These are phyloP conservation scores for Fusarium solani-melongenae DNA, from an alignment of 2,329 filamentous ascomycete genomes.

Conservation along the genomic window DNA sequence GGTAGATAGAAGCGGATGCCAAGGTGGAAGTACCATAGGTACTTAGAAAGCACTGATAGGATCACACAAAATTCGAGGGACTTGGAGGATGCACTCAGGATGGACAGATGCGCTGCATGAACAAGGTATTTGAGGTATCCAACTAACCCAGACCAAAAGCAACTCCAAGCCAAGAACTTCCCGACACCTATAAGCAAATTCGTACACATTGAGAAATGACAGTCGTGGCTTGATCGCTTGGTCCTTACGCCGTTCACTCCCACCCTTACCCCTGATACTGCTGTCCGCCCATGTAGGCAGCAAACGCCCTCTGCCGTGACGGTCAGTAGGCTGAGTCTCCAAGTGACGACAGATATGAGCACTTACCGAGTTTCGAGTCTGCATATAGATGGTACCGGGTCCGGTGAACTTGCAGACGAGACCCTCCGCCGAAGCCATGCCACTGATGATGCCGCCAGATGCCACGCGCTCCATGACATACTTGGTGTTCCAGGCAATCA, in stretches of 20 bases:
- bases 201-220: not conserved
- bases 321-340: constrained; percentile 15
- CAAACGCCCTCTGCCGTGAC: constrained; percentile 59
- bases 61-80: not conserved
- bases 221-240: not conserved
- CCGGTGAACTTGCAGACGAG: constrained; percentile 94
- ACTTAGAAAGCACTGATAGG: too few species aligned
- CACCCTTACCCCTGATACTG: constrained; percentile 45
- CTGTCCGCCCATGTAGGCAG: constrained; percentile 63
- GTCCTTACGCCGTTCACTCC: not conserved
- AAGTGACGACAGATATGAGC: constrained; percentile 20
- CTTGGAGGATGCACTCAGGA: not conserved
- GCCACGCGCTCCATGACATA: constrained; percentile 91
- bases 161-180: constrained; percentile 17
- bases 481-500: constrained; percentile 97
- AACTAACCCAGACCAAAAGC: not conserved
- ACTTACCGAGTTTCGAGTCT: constrained; percentile 85
- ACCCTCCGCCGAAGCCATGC: constrained; percentile 83
- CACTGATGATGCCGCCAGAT: constrained; percentile 93
- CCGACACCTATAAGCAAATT: not conserved
- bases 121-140: constrained; percentile 30
- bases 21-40: not conserved
- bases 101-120: not conserved
- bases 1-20: not conserved
- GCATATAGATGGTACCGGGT: constrained; percentile 90